Evolutionary conservation across 164 flowering plant genomes (phyloP).

Genomic region (Kalanchoe fedtschenkoi): DNA sequence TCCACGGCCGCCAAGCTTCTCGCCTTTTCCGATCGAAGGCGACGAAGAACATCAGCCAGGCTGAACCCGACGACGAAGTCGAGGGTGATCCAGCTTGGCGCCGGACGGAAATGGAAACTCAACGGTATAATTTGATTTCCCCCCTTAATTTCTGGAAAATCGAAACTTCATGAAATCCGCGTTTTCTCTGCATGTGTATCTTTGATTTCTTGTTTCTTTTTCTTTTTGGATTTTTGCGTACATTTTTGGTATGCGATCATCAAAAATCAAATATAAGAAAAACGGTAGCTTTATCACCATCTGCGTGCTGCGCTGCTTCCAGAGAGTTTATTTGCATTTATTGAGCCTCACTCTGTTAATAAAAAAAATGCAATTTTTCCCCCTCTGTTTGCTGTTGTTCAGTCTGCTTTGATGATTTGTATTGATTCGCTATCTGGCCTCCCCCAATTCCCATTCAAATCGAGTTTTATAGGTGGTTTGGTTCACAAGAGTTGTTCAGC

Average conservation of each 20-base stretch:
- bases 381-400: too few relatives aligned
- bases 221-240: not conserved
- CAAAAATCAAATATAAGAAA: not conserved
- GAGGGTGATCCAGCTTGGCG: not conserved
- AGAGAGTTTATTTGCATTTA: not conserved
- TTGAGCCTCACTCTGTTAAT: too few relatives aligned
- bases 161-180: not conserved
- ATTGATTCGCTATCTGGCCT: not conserved
- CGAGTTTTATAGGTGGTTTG: not conserved
- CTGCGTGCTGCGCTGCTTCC: too few relatives aligned
- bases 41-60: not conserved
- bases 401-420: too few relatives aligned
- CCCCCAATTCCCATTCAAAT: not conserved
- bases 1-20: too few relatives aligned
- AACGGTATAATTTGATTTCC: not conserved
- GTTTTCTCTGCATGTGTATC: not conserved
- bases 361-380: too few relatives aligned
- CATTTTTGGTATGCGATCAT: not conserved
- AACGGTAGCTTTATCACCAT: too few relatives aligned
- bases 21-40: not conserved
- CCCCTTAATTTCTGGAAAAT: not conserved
- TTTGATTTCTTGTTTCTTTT: not conserved
- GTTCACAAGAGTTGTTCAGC: not conserved
- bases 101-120: conserved; percentile 1
- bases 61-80: not conserved